phyloP scores from a whole-genome alignment of 768 basidiomycete species.

The Fibroporia radiculosa region DNA sequence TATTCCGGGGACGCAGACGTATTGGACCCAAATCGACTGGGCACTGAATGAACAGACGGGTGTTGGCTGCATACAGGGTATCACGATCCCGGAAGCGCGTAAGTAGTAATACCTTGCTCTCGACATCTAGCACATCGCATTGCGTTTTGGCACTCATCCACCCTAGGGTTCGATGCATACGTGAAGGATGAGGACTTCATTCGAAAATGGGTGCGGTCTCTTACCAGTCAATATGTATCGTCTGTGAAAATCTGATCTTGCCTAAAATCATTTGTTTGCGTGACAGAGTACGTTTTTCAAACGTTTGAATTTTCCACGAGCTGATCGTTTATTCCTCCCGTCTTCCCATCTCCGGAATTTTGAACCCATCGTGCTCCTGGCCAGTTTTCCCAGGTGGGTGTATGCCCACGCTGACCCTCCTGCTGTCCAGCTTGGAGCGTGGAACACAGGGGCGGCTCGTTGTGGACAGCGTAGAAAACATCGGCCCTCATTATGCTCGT shows the following conservation, averaged over 20 bases:
- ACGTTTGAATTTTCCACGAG: no score
- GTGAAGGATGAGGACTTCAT: constrained; percentile 65
- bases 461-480: constrained; percentile 61
- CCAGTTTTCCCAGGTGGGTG: constrained; percentile 67
- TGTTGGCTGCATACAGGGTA: constrained; percentile 66
- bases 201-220: constrained; percentile 54
- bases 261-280: no score
- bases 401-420: constrained; percentile 55
- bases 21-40: constrained; percentile 60
- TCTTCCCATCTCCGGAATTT: no score
- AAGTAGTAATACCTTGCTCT: constrained; percentile 21
- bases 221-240: no score
- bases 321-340: no score
- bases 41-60: constrained; percentile 51
- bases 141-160: not conserved
- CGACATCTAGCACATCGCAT: not conserved
- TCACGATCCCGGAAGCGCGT: constrained; percentile 70
- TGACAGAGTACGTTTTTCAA: no score
- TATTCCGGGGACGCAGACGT: constrained; percentile 21
- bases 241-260: no score
- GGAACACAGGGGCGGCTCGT: constrained; percentile 50
- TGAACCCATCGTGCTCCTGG: no score
- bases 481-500: constrained; percentile 72
- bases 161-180: constrained; percentile 45
- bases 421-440: constrained; percentile 39